Evolutionary conservation across 306 rosid species (phyloP).

Genomic region (Luffa acutangula): DNA sequence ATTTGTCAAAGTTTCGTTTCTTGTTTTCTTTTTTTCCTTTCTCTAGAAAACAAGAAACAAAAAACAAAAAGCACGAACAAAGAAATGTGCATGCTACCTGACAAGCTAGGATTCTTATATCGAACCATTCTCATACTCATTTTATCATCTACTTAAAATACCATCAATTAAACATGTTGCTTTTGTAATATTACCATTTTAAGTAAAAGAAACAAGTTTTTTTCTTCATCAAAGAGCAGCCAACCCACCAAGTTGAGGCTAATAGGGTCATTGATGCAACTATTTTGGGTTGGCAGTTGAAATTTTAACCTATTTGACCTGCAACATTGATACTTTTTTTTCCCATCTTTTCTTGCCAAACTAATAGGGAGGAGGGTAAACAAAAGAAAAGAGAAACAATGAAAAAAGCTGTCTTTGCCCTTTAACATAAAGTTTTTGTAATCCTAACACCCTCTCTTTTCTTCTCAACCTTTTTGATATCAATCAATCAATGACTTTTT

Average conservation of each 20-base stretch:
- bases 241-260: not conserved
- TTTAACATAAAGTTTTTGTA: not conserved
- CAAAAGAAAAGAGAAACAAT: not conserved
- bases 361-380: not conserved
- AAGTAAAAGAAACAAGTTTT: not conserved
- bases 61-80: too few species aligned
- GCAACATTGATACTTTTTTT: not conserved
- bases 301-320: not conserved
- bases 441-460: constrained; percentile 7
- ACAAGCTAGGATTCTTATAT: too few species aligned
- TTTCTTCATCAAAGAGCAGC: not conserved
- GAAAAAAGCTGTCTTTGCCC: not conserved
- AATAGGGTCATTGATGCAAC: not conserved
- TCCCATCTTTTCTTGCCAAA: not conserved
- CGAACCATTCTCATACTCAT: too few species aligned
- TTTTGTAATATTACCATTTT: not conserved
- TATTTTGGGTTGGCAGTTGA: not conserved
- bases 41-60: not conserved
- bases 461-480: constrained; percentile 10
- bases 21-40: too few species aligned
- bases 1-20: too few species aligned
- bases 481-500: constrained; percentile 15
- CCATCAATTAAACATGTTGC: not conserved
- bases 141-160: too few species aligned
- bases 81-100: too few species aligned